These are phyloP conservation scores for Cryomyces antarcticus DNA, from an alignment of 495 filamentous ascomycete genomes.

Conservation along the genomic window DNA sequence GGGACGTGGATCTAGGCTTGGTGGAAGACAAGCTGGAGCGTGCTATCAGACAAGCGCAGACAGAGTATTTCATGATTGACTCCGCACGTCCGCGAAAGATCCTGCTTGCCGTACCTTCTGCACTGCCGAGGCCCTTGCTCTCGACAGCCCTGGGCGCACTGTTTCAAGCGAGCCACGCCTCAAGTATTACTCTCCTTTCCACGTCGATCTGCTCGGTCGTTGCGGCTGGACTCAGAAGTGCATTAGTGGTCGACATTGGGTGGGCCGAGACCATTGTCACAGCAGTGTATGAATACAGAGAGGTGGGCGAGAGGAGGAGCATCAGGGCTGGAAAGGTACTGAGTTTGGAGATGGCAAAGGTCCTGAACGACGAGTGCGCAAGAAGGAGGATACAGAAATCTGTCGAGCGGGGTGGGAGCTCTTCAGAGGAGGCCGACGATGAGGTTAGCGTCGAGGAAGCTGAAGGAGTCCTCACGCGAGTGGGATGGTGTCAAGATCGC, in stretches of 20 bases:
- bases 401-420: conserved; percentile 9
- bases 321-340: conserved; percentile 54
- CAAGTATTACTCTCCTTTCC: conserved; percentile 67
- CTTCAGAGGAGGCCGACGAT: conserved; percentile 12
- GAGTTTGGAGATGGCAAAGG: conserved; percentile 42
- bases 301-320: conserved; percentile 44
- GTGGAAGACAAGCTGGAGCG: conserved; percentile 80
- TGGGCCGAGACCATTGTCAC: conserved; percentile 77
- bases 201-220: conserved; percentile 49
- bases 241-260: conserved; percentile 69
- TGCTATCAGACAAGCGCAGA: conserved; percentile 63
- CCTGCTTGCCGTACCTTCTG: conserved; percentile 50
- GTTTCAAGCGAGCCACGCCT: conserved; percentile 41
- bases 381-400: conserved; percentile 1
- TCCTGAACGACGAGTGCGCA: conserved; percentile 28
- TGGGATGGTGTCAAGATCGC: conserved; percentile 45
- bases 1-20: conserved; percentile 50
- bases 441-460: conserved; percentile 46
- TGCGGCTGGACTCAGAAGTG: conserved; percentile 62
- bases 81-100: conserved; percentile 56
- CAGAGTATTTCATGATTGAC: conserved; percentile 51
- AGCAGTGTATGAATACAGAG: conserved; percentile 71
- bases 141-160: conserved; percentile 52
- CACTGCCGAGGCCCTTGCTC: conserved; percentile 58
- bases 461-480: conserved; percentile 51